Evolutionary conservation across 176 grass and related monocot genomes (phyloP).

Genomic region (Calamus simplicifolius): DNA sequence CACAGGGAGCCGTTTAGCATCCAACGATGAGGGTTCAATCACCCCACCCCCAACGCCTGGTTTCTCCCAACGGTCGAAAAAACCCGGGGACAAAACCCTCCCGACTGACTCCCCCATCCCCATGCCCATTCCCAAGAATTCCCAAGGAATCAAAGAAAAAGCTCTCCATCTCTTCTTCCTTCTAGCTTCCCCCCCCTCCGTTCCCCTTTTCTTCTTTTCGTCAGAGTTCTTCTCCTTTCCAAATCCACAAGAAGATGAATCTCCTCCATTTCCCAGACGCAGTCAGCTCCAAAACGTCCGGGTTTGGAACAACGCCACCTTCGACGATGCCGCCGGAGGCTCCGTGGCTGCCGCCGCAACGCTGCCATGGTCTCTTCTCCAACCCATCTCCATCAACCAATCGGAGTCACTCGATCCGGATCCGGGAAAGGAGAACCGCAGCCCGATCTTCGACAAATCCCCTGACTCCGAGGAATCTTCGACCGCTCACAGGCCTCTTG

Average conservation of each 20-base stretch:
- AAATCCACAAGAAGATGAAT: conserved; percentile 16
- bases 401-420: conserved; percentile 7
- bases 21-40: conserved; percentile 5
- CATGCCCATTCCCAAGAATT: background rate
- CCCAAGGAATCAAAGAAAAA: background rate
- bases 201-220: background rate
- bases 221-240: background rate
- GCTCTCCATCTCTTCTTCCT: background rate
- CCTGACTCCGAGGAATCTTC: background rate
- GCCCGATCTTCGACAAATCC: background rate
- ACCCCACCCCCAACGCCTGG: conserved; percentile 21
- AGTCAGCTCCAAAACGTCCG: conserved; percentile 9
- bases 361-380: conserved; percentile 14
- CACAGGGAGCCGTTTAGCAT: background rate
- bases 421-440: conserved; percentile 20
- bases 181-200: no score
- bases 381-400: conserved; percentile 11
- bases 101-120: background rate
- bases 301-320: conserved; percentile 35
- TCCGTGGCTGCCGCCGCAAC: background rate
- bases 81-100: background rate
- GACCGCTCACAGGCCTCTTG: background rate
- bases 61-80: conserved; percentile 42
- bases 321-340: conserved; percentile 13
- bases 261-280: conserved; percentile 7